A percentile compares a stretch with the other conserved stretches of the same genome.
Evolutionary conservation across 179 eudicot genomes (phyloP).

Genomic region (Spergularia azorica): DNA sequence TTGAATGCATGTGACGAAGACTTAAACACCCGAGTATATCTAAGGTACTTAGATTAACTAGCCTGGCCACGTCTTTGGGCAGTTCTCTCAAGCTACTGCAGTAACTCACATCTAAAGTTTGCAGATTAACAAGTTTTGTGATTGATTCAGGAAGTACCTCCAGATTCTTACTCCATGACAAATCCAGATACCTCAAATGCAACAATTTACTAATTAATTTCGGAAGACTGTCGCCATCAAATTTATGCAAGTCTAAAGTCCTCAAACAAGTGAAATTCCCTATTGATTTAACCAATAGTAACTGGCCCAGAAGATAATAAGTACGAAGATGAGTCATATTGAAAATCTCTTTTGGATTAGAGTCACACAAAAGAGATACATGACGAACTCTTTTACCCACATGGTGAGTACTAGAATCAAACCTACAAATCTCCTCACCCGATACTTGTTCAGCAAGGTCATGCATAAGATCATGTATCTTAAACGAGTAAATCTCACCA

Average conservation of each 20-base stretch:
- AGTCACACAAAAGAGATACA: neutral
- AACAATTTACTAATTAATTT: constrained; percentile 10
- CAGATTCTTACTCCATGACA: neutral
- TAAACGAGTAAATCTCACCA: constrained; percentile 8
- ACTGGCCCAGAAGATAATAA: neutral
- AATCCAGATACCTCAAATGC: constrained; percentile 25
- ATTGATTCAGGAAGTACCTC: neutral
- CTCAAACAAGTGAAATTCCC: constrained; percentile 3
- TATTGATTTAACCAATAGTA: neutral
- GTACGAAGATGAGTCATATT: neutral
- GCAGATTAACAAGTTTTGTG: constrained; percentile 4
- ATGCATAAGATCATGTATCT: constrained; percentile 25
- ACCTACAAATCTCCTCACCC: neutral
- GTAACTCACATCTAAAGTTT: neutral
- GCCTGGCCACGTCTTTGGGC: constrained; percentile 22
- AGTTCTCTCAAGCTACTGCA: constrained; percentile 9
- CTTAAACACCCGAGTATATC: neutral
- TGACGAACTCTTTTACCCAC: neutral
- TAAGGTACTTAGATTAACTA: constrained; percentile 27
- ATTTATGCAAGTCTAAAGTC: neutral
- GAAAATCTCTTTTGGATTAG: neutral
- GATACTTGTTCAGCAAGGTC: neutral
- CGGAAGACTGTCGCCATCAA: constrained; percentile 3
- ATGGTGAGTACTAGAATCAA: neutral
- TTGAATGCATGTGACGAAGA: constrained; percentile 19